phyloP scores from a whole-genome alignment of 1,284 basidiomycete genomes.

The Stereum hirsutum region DNA sequence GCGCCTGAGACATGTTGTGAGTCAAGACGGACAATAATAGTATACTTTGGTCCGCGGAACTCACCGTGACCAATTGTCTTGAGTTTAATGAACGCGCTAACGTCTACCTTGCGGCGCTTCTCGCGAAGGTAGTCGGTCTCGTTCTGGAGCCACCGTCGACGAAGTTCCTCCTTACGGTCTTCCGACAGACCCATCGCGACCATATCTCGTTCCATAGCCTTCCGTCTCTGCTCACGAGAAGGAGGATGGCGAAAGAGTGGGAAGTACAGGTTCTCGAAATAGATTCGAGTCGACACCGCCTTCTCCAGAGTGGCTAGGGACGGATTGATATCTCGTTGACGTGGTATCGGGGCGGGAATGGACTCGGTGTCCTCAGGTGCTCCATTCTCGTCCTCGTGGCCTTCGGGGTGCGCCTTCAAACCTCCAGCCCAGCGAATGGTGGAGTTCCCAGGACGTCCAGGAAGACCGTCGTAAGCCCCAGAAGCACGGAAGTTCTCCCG shows the following conservation, averaged over 20 bases:
- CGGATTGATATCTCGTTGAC: conserved; percentile 58
- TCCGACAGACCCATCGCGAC: conserved; percentile 62
- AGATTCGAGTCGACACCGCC: conserved; percentile 87
- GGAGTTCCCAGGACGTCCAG: conserved; percentile 50
- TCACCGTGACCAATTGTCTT: conserved; percentile 94
- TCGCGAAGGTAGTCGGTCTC: conserved; percentile 89
- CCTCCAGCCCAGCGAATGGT: conserved; percentile 50
- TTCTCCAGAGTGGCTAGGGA: conserved; percentile 89
- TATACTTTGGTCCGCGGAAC: conserved; percentile 11
- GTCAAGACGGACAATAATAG: too few species aligned
- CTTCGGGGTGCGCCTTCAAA: conserved; percentile 55
- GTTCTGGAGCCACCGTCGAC: conserved; percentile 75
- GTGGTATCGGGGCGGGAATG: conserved; percentile 25
- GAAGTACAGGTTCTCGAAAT: conserved; percentile 95
- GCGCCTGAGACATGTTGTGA: conserved; percentile 45
- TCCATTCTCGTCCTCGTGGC: conserved; percentile 37
- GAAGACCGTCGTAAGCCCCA: conserved; percentile 45
- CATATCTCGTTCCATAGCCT: conserved; percentile 87
- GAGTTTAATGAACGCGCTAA: conserved; percentile 80
- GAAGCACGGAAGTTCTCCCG: conserved; percentile 50
- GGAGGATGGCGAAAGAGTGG: conserved; percentile 79
- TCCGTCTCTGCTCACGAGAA: conserved; percentile 75
- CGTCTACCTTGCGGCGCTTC: conserved; percentile 73
- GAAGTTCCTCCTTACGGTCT: conserved; percentile 61
- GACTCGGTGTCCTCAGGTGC: conserved; percentile 16